Conservation (phyloP, 129 eudicot genomes). For the Kitagawia praeruptora region DNA sequence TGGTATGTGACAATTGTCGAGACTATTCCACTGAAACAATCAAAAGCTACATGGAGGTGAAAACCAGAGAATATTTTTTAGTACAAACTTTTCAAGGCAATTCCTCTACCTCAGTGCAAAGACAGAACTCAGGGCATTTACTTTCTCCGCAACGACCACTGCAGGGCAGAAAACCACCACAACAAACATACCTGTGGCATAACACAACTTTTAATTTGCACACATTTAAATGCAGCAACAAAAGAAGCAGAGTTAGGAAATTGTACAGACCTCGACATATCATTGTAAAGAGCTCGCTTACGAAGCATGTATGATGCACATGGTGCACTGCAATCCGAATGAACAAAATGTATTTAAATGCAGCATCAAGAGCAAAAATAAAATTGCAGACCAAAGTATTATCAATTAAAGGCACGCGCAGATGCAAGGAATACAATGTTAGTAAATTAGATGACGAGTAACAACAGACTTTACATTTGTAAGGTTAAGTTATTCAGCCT, state of each 20-base stretch:
- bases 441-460: too few relatives aligned
- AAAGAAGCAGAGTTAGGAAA: not conserved
- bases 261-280: conserved; percentile 74
- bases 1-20: too few relatives aligned
- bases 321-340: conserved; percentile 53
- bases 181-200: conserved; percentile 66
- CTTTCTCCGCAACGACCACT: conserved; percentile 99
- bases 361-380: not conserved
- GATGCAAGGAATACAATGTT: not conserved
- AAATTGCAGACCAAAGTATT: not conserved
- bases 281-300: conserved; percentile 89
- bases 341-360: conserved; percentile 9
- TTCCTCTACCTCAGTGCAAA: conserved; percentile 73
- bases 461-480: too few relatives aligned
- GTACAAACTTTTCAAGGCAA: not conserved
- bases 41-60: not conserved
- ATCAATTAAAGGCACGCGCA: not conserved
- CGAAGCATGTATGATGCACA: conserved; percentile 92
- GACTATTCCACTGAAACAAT: not conserved
- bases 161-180: conserved; percentile 98
- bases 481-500: too few relatives aligned
- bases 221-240: not conserved
- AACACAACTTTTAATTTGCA: not conserved
- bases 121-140: conserved; percentile 89
- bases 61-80: not conserved